phyloP scores from a whole-genome alignment of 1,284 basidiomycete species.

The Moniliella sp. region DNA sequence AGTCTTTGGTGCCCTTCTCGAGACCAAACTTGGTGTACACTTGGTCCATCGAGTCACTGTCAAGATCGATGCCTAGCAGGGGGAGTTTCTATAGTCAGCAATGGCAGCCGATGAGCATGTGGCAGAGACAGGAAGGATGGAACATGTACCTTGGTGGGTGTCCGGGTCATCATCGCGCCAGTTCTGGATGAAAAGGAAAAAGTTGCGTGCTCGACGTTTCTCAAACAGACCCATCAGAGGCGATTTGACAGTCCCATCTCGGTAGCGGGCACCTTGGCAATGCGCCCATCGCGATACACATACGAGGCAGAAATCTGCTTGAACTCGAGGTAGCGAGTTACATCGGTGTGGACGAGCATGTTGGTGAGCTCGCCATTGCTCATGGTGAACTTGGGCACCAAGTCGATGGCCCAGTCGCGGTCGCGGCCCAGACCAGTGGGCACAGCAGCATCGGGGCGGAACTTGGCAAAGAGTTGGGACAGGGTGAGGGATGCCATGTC shows the following conservation, averaged over 20 bases:
- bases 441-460: conserved; percentile 46
- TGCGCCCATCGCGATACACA: conserved; percentile 86
- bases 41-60: conserved; percentile 25
- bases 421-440: conserved; percentile 38
- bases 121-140: neutral
- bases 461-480: conserved; percentile 92
- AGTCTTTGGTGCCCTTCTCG: conserved; percentile 91
- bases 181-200: conserved; percentile 86
- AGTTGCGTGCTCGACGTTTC: conserved; percentile 92
- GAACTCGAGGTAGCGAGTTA: conserved; percentile 95
- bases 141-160: conserved; percentile 65
- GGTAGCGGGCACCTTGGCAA: conserved; percentile 91
- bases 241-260: conserved; percentile 83
- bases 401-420: conserved; percentile 31
- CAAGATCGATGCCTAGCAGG: conserved; percentile 20
- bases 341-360: conserved; percentile 96
- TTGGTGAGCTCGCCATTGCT: conserved; percentile 90
- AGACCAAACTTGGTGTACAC: conserved; percentile 90
- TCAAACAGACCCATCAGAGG: conserved; percentile 95
- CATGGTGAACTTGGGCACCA: conserved; percentile 48
- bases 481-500: conserved; percentile 92
- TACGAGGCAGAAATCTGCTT: conserved; percentile 98
- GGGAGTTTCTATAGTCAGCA: no score
- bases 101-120: no score
- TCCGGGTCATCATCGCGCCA: conserved; percentile 85